phyloP scores from a whole-genome alignment of 1,139 yeast genomes.

The Blastobotrys apis region DNA sequence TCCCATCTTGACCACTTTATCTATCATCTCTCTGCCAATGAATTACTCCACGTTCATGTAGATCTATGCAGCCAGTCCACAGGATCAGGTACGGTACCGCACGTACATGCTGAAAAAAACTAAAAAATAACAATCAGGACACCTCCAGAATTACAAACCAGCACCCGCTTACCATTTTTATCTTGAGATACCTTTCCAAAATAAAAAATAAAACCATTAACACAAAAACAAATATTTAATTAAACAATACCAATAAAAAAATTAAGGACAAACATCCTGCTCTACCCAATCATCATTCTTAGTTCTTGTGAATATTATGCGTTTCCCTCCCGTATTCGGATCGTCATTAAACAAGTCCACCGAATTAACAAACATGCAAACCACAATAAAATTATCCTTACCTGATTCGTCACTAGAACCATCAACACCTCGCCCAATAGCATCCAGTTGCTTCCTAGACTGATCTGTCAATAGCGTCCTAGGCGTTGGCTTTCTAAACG shows the following conservation, averaged over 20 bases:
- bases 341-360: constrained; percentile 65
- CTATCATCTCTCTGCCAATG: too few species aligned
- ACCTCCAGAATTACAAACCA: too few species aligned
- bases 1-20: too few species aligned
- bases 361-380: constrained; percentile 62
- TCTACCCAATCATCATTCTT: constrained; percentile 69
- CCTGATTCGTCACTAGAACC: constrained; percentile 71
- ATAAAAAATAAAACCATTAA: too few species aligned
- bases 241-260: constrained; percentile 2
- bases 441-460: constrained; percentile 55
- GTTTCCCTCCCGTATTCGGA: constrained; percentile 39
- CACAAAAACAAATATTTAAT: not conserved
- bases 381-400: constrained; percentile 61
- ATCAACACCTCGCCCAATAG: constrained; percentile 77
- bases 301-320: constrained; percentile 37
- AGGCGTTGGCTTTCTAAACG: constrained; percentile 71
- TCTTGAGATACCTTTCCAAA: too few species aligned
- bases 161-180: too few species aligned
- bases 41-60: too few species aligned
- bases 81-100: too few species aligned
- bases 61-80: too few species aligned
- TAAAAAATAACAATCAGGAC: too few species aligned
- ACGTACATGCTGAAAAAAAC: too few species aligned
- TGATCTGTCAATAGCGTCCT: constrained; percentile 56
- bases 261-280: constrained; percentile 67